Percentiles rank a stretch among this genome's conserved stretches.
Conservation (phyloP, 352 stramenopile genomes). For the Globisporangium yorkense region DNA sequence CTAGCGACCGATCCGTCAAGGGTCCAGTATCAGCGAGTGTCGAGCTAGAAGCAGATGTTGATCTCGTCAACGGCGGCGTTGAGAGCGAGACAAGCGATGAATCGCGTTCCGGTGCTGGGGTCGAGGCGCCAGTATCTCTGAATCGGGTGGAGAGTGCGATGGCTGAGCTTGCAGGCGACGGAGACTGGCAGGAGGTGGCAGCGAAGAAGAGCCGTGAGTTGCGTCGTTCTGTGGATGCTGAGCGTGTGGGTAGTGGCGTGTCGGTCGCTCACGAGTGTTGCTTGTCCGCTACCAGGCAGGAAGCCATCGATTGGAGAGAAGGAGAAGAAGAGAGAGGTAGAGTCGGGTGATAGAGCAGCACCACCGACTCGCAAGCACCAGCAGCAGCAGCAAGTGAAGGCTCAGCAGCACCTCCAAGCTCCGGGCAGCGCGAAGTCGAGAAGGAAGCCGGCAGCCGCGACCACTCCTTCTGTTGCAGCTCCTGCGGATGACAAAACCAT, state of each 20-base stretch:
- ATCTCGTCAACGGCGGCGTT: background rate
- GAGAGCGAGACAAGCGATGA: background rate
- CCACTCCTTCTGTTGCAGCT: too few species aligned
- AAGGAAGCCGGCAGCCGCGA: background rate
- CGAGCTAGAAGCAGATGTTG: background rate
- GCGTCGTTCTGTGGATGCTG: background rate
- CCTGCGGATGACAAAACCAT: background rate
- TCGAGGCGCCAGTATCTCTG: background rate
- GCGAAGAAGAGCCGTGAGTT: constrained; percentile 26
- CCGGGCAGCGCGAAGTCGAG: background rate
- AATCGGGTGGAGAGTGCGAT: too few species aligned
- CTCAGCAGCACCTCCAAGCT: background rate
- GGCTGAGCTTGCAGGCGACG: background rate
- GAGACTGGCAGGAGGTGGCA: constrained; percentile 18
- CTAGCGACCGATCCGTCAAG: background rate
- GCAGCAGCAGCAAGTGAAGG: background rate
- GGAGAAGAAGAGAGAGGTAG: background rate
- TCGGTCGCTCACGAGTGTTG: background rate
- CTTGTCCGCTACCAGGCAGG: background rate
- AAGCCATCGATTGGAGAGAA: background rate
- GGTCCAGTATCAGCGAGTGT: background rate
- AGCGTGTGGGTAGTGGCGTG: background rate
- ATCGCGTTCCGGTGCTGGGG: background rate
- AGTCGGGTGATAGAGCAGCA: background rate
- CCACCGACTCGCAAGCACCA: background rate